A percentile compares a stretch with the other conserved stretches of the same genome.
Evolutionary conservation across 2,329 filamentous ascomycete genomes (phyloP).

Genomic region (Neurospora sp.): DNA sequence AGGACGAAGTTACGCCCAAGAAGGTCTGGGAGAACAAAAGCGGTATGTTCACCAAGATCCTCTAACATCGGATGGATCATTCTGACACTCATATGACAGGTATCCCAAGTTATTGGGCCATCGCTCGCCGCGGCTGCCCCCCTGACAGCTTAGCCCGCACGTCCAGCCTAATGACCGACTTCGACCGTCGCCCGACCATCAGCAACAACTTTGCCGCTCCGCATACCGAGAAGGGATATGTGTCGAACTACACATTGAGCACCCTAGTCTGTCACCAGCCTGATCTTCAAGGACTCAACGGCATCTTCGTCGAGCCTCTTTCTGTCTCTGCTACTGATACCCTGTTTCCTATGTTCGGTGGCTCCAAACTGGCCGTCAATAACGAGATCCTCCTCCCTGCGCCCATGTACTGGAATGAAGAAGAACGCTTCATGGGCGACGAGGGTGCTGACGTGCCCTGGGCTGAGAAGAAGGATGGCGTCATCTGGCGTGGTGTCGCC

Average conservation of each 20-base stretch:
- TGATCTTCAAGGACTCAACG: conserved; percentile 51
- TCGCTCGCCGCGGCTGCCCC: conserved; percentile 49
- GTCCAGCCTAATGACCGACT: conserved; percentile 31
- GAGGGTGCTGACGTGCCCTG: conserved; percentile 44
- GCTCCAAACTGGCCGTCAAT: conserved; percentile 58
- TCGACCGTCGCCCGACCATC: conserved; percentile 34
- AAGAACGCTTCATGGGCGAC: conserved; percentile 51
- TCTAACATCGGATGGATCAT: neutral
- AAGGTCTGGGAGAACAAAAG: conserved; percentile 43
- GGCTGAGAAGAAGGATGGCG: conserved; percentile 43
- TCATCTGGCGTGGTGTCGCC: conserved; percentile 58
- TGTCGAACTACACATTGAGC: conserved; percentile 51
- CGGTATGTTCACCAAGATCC: conserved; percentile 21
- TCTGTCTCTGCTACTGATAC: conserved; percentile 45
- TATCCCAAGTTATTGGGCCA: conserved; percentile 38
- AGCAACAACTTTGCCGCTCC: conserved; percentile 34
- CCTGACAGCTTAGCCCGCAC: conserved; percentile 51
- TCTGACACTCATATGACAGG: conserved; percentile 21
- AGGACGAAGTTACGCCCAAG: conserved; percentile 24
- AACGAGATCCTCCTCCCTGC: conserved; percentile 62
- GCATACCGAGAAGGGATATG: conserved; percentile 46
- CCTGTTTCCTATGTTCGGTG: conserved; percentile 56
- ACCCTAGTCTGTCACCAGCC: conserved; percentile 57
- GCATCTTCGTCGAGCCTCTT: conserved; percentile 53
- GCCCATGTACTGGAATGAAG: conserved; percentile 57